Conservation (phyloP, 192 early-diverging fungal genomes). For the Podila epicladia region DNA sequence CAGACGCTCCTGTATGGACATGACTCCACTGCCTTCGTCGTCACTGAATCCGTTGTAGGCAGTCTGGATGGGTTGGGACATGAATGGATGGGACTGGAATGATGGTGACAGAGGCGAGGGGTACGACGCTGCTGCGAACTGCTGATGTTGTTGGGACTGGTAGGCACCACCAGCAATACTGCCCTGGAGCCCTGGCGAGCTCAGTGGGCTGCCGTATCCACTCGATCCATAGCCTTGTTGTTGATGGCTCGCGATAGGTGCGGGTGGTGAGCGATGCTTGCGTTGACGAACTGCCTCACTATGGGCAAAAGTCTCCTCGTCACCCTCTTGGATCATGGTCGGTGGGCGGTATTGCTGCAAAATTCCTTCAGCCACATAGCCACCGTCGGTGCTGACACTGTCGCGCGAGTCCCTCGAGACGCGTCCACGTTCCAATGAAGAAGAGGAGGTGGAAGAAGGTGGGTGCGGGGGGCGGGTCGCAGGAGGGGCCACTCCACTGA, state of each 20-base stretch:
- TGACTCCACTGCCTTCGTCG: not conserved
- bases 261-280: not conserved
- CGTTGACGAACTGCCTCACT: not conserved
- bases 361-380: not conserved
- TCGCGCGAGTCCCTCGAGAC: not conserved
- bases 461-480: not conserved
- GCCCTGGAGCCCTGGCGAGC: not conserved
- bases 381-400: slow-evolving; percentile 15
- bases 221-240: not conserved
- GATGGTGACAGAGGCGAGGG: not conserved
- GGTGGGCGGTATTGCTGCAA: slow-evolving; percentile 10
- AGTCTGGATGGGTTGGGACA: not conserved
- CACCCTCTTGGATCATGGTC: slow-evolving; percentile 5
- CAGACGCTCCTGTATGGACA: too few species aligned
- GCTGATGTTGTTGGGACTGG: not conserved
- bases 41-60: not conserved
- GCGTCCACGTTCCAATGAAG: not conserved
- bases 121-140: not conserved
- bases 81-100: slow-evolving; percentile 1
- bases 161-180: not conserved
- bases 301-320: not conserved
- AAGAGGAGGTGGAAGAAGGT: not conserved
- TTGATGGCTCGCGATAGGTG: not conserved
- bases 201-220: not conserved
- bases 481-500: not conserved